phyloP scores from a whole-genome alignment of 495 filamentous ascomycete species.

The Xylaria telfairii region DNA sequence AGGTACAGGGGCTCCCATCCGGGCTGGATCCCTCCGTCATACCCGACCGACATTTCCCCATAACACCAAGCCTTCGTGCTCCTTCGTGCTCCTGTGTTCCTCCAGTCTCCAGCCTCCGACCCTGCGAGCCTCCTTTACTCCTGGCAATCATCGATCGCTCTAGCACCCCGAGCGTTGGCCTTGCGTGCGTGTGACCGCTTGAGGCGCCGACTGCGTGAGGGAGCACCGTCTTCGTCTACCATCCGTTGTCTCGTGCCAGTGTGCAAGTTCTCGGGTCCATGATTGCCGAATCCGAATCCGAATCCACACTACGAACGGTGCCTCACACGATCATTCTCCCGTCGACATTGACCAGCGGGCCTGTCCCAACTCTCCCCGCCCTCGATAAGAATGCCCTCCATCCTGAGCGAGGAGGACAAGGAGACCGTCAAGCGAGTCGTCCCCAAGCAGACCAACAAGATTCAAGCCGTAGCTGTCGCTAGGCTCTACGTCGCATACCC shows the following conservation, averaged over 20 bases:
- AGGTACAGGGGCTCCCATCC: not conserved
- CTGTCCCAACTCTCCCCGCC: constrained; percentile 18
- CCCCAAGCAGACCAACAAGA: constrained; percentile 92
- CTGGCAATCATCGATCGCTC: constrained; percentile 14
- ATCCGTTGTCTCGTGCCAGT: constrained; percentile 2
- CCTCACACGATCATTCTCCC: constrained; percentile 17
- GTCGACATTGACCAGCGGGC: constrained; percentile 25
- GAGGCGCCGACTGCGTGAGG: not conserved
- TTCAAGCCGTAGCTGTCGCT: constrained; percentile 90
- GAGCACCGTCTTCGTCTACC: not conserved
- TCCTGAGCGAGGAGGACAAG: constrained; percentile 89
- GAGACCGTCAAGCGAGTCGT: constrained; percentile 90
- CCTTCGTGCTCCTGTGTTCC: not conserved
- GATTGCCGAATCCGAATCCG: not conserved
- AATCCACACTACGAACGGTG: constrained; percentile 28
- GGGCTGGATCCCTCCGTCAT: constrained; percentile 19
- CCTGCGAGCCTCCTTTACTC: not conserved
- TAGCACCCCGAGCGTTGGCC: not conserved
- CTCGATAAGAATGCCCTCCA: constrained; percentile 74
- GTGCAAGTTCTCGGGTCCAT: not conserved
- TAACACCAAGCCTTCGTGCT: constrained; percentile 3
- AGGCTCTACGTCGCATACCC: constrained; percentile 94
- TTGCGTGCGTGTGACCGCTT: constrained; percentile 3
- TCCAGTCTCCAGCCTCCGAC: not conserved
- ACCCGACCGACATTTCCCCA: constrained; percentile 26